Percentiles rank a stretch among this genome's conserved stretches.
Conservation (phyloP, 495 filamentous ascomycete species). For the Xylaria scruposa region DNA sequence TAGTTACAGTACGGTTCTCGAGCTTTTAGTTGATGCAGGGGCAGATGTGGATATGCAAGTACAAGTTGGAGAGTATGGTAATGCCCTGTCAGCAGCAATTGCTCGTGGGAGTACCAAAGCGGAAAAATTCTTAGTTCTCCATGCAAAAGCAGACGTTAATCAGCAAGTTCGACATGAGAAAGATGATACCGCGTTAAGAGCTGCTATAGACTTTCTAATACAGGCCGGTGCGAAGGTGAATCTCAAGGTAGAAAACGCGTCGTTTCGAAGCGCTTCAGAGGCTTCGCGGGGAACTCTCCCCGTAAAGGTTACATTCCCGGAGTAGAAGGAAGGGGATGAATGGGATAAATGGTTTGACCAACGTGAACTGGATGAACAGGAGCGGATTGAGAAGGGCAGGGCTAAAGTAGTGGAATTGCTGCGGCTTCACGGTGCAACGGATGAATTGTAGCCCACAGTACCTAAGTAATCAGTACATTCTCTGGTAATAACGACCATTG, state of each 20-base stretch:
- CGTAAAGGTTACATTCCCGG: too few relatives aligned
- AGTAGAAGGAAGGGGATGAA: too few relatives aligned
- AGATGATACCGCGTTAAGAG: not conserved
- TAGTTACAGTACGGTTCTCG: not conserved
- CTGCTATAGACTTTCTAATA: not conserved
- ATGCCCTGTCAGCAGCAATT: too few relatives aligned
- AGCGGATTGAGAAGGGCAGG: not conserved
- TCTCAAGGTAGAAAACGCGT: not conserved
- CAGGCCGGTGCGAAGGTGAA: not conserved
- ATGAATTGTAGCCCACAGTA: not conserved
- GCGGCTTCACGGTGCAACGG: not conserved
- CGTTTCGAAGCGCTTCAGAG: not conserved
- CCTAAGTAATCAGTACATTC: too few relatives aligned
- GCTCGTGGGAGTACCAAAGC: too few relatives aligned
- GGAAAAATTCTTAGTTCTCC: too few relatives aligned
- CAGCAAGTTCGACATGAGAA: not conserved
- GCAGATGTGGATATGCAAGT: too few relatives aligned
- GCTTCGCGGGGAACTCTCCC: not conserved
- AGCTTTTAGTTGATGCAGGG: not conserved
- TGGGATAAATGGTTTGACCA: too few relatives aligned
- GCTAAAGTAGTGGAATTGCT: not conserved
- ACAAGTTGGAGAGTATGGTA: too few relatives aligned
- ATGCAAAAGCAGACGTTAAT: not conserved
- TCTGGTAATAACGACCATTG: too few relatives aligned
- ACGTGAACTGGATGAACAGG: not conserved